Percentiles rank a stretch among this genome's conserved stretches.
Conservation (phyloP, 2,329 filamentous ascomycete species). For the Tolypocladium endophyticum region DNA sequence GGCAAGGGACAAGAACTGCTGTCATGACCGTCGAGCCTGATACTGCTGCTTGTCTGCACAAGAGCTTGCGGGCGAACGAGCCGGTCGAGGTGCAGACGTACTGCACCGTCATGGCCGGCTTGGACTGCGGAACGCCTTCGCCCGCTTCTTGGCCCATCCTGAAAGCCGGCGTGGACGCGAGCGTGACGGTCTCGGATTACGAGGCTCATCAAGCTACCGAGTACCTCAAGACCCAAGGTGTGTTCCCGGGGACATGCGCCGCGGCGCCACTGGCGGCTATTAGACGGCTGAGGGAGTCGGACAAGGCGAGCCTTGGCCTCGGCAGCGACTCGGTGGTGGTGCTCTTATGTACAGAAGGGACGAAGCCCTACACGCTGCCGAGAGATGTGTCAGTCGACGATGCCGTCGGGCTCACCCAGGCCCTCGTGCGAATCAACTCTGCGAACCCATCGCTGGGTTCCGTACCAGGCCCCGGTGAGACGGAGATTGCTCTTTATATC, state of each 20-base stretch:
- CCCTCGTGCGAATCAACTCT: slow-evolving; percentile 37
- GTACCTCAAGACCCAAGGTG: slow-evolving; percentile 34
- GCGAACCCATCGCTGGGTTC: slow-evolving; percentile 32
- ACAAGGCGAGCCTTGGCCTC: slow-evolving; percentile 25
- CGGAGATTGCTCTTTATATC: slow-evolving; percentile 33
- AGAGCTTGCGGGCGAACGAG: slow-evolving; percentile 37
- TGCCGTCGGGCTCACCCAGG: slow-evolving; percentile 29
- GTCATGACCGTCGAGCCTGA: slow-evolving; percentile 64
- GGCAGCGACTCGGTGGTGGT: slow-evolving; percentile 46
- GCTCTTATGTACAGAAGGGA: slow-evolving; percentile 51
- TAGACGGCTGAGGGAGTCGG: slow-evolving; percentile 28
- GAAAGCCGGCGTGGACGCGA: slow-evolving; percentile 45
- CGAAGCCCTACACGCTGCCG: slow-evolving; percentile 39
- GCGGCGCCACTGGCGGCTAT: slow-evolving; percentile 48
- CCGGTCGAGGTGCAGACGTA: slow-evolving; percentile 40
- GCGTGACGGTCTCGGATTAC: slow-evolving; percentile 47
- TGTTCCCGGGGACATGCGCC: slow-evolving; percentile 53
- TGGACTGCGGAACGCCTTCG: slow-evolving; percentile 63
- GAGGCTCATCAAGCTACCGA: slow-evolving; percentile 50
- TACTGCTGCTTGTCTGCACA: slow-evolving; percentile 47
- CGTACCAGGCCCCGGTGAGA: slow-evolving; percentile 32
- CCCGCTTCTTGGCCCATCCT: slow-evolving; percentile 54
- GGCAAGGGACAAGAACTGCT: slow-evolving; percentile 11
- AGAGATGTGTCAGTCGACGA: slow-evolving; percentile 29
- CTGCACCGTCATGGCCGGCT: slow-evolving; percentile 61